These are phyloP conservation scores for Conidiobolus incongruus DNA, from an alignment of 371 early-diverging fungal genomes.

Conservation along the genomic window DNA sequence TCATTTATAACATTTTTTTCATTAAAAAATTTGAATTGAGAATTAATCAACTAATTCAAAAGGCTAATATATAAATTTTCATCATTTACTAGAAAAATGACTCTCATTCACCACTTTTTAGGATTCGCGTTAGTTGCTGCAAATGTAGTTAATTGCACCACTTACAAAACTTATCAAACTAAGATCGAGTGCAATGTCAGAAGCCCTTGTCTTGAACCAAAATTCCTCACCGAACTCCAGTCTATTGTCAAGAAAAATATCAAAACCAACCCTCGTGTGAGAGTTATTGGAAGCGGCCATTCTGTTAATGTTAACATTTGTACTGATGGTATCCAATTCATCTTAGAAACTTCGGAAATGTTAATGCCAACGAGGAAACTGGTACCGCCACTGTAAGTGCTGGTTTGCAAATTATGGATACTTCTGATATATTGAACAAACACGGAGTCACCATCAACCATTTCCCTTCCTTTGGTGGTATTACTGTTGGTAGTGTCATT, in stretches of 20 bases:
- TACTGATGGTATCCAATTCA: not conserved
- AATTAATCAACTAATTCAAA: no score
- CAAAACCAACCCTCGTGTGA: not conserved
- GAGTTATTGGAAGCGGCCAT: not conserved
- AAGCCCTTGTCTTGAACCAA: no score
- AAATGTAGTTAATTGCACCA: no score
- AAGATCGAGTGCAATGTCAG: no score
- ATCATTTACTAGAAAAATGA: no score
- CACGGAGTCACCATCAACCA: not conserved
- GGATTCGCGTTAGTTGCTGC: no score
- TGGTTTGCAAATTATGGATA: not conserved
- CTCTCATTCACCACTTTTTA: no score
- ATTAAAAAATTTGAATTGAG: conserved; percentile 21
- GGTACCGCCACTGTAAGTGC: not conserved
- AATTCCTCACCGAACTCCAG: not conserved
- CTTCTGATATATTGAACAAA: not conserved
- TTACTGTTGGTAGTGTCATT: not conserved
- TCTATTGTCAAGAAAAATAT: not conserved
- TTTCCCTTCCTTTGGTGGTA: not conserved
- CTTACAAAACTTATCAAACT: no score
- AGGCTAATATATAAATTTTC: no score
- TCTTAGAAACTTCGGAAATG: not conserved
- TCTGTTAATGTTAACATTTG: not conserved
- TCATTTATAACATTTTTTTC: no score
- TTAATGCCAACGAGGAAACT: not conserved